Conservation (phyloP, 2,329 filamentous ascomycete genomes). For the Exophiala lecanii-corni region DNA sequence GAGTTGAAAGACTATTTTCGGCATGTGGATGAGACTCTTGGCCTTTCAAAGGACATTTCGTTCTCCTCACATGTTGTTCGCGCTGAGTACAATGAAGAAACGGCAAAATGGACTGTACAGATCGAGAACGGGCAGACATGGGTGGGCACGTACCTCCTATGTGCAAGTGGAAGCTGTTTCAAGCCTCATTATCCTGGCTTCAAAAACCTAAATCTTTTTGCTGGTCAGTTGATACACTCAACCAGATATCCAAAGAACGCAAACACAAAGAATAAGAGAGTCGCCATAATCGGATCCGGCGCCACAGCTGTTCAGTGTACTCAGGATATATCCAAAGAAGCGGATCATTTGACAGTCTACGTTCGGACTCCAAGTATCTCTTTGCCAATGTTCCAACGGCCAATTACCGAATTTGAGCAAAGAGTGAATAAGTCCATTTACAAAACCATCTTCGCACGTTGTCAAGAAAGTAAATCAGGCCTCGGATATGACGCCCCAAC, state of each 20-base stretch:
- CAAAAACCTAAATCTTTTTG: constrained; percentile 55
- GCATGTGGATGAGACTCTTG: constrained; percentile 37
- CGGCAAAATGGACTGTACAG: constrained; percentile 37
- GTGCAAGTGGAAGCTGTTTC: constrained; percentile 34
- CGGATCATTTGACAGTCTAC: constrained; percentile 47
- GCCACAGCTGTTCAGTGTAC: constrained; percentile 61
- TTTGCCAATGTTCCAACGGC: constrained; percentile 54
- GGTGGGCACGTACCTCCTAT: constrained; percentile 20
- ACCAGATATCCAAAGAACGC: constrained; percentile 57
- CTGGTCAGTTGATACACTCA: constrained; percentile 57
- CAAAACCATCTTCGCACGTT: constrained; percentile 51
- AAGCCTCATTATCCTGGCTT: constrained; percentile 56
- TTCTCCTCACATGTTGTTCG: constrained; percentile 33
- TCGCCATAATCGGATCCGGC: constrained; percentile 61
- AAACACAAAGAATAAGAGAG: constrained; percentile 54
- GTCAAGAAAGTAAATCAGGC: constrained; percentile 52
- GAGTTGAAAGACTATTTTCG: constrained; percentile 40
- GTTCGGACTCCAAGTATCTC: constrained; percentile 64
- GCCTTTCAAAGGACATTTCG: constrained; percentile 36
- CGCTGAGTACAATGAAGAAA: constrained; percentile 32
- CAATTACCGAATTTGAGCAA: constrained; percentile 46
- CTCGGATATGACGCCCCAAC: constrained; percentile 54
- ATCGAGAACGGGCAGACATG: constrained; percentile 33
- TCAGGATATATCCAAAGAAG: constrained; percentile 55
- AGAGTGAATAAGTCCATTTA: constrained; percentile 45